Evolutionary conservation across 768 basidiomycete species (phyloP), one percentile per base, ranked within the genome.

Genomic region (Suillus placidus): DNA sequence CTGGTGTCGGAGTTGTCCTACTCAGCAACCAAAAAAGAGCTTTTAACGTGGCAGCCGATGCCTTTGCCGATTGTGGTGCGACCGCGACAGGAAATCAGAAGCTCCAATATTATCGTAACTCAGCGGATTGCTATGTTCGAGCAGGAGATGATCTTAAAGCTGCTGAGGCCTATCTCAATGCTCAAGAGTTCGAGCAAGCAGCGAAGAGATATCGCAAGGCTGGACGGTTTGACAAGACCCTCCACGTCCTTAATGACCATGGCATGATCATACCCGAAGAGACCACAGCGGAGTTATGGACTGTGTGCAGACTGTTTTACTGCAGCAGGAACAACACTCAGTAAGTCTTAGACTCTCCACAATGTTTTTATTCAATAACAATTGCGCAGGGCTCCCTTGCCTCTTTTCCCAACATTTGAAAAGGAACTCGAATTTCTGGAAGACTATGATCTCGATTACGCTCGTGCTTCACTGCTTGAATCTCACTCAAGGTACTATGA

Each of bases 391-490:
- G 73, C 76, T 76, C 83, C 72, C 82, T 81, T 30, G 62, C 76
- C 63, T 8, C 71, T 91, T 4, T 91, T 91, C 65, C 66, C 77
- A 0, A 77, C 81, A 0, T 74, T 80, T 0, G 84, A 90, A 26
- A 85, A 88, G 26, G 79, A 80, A 23, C 67, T 88, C n/a, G 81
- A 83, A 43, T 91, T 86, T 65, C 78, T 87, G 20, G 83, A 88
- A 62, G 81, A 85, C 5, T 80, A 81, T 52, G 83, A 83, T 42
- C 74, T 91, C 7, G 84, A 87, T 67, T 65, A 79, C 14, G 82
- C 84, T 8, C 84, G 79, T 8, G 83, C 83, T 0, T 72, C 74
- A 0, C 68, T 89, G 9, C 76, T 88, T 14, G 77, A 79, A 35
- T 73, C 75, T 5, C 76, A 81, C 13, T 82, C 80, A 16, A 78